Conservation (phyloP, 1,284 basidiomycete species). For the Rhodofomes roseus region DNA sequence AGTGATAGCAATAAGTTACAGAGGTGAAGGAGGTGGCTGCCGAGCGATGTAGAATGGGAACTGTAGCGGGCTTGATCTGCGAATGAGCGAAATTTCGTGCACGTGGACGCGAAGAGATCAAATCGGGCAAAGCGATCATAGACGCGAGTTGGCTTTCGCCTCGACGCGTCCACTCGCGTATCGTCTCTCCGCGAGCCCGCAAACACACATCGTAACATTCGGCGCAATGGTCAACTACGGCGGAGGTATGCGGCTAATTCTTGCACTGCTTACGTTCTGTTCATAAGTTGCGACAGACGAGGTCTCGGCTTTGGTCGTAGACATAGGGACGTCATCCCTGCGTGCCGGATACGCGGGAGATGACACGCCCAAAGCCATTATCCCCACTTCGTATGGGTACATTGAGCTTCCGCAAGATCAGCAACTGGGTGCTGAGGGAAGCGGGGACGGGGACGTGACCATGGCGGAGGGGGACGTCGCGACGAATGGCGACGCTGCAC, state of each 20-base stretch:
- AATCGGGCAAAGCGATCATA: constrained; percentile 2
- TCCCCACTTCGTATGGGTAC: constrained; percentile 90
- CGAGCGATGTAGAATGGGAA: background rate
- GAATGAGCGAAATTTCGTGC: constrained; percentile 10
- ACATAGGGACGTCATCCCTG: constrained; percentile 88
- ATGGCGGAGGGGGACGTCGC: constrained; percentile 49
- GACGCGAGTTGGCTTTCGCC: background rate
- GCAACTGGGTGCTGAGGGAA: constrained; percentile 13
- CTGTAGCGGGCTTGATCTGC: background rate
- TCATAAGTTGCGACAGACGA: constrained; percentile 54
- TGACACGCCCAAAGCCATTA: constrained; percentile 90
- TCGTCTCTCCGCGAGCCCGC: constrained; percentile 23
- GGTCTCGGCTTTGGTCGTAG: constrained; percentile 93
- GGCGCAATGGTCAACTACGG: constrained; percentile 65
- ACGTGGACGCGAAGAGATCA: background rate
- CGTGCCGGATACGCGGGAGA: constrained; percentile 97
- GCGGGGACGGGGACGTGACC: constrained; percentile 45
- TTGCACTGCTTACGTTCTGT: background rate
- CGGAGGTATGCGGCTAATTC: constrained; percentile 49
- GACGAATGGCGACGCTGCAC: constrained; percentile 25
- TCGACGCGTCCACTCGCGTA: constrained; percentile 9
- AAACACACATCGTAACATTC: background rate
- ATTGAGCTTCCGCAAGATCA: constrained; percentile 31
- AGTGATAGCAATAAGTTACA: constrained; percentile 2
- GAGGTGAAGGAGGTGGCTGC: background rate